These are phyloP conservation scores for Debaryomyces hansenii DNA, from an alignment of 805 yeast species.

Conservation along the genomic window DNA sequence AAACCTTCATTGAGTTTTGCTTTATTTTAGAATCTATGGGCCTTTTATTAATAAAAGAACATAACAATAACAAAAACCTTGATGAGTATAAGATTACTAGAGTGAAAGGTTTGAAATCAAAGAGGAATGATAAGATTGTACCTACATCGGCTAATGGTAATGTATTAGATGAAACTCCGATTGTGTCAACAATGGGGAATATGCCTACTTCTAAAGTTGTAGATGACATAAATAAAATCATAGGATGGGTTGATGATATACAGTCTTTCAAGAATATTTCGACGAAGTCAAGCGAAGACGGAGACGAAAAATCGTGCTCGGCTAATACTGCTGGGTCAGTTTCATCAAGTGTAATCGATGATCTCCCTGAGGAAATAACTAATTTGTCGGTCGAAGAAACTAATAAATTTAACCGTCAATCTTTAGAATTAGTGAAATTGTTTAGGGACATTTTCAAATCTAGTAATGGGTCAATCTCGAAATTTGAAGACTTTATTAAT, in stretches of 20 bases:
- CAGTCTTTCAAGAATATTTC: slow-evolving; percentile 5
- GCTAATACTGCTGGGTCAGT: slow-evolving; percentile 7
- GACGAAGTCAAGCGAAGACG: background rate
- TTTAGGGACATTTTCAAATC: slow-evolving; percentile 18
- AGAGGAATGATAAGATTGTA: slow-evolving; percentile 16
- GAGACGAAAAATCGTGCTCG: background rate
- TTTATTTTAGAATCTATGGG: slow-evolving; percentile 75
- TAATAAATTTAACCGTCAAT: slow-evolving; percentile 10
- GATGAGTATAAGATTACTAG: slow-evolving; percentile 57
- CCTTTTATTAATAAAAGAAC: slow-evolving; percentile 54
- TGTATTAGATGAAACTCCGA: background rate
- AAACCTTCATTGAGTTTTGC: slow-evolving; percentile 47
- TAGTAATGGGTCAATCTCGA: slow-evolving; percentile 6
- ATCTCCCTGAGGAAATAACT: background rate
- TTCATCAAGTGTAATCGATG: slow-evolving; percentile 9
- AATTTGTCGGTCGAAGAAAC: slow-evolving; percentile 7
- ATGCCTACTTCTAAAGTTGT: slow-evolving; percentile 42
- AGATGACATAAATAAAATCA: slow-evolving; percentile 34
- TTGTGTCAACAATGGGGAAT: background rate
- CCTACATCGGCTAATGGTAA: background rate
- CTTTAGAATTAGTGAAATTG: slow-evolving; percentile 14
- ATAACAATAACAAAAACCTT: slow-evolving; percentile 12
- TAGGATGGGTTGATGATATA: slow-evolving; percentile 50
- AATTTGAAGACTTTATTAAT: slow-evolving; percentile 18
- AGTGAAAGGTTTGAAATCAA: slow-evolving; percentile 73